Evolutionary conservation across 257 asterid species (phyloP), one percentile per base, ranked within the genome.

Genomic region (Buddleja alternifolia): DNA sequence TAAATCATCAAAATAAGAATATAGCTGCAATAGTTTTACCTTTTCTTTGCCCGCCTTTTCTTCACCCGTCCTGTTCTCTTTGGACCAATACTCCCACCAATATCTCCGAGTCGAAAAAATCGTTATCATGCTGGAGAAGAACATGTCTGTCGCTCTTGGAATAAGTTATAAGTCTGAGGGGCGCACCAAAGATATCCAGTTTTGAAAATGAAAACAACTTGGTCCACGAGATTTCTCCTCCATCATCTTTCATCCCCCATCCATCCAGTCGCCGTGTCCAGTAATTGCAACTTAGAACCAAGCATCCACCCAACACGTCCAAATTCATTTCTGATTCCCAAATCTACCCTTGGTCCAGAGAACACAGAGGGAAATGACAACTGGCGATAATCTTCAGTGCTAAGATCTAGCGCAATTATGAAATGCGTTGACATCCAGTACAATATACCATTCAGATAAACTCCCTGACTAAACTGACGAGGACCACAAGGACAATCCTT

Each of bases 331-430:
- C n/a, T n/a, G n/a, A n/a, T 1, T 5, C 34, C 34, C 2, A n/a
- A 29, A 29, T 29, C 34, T 29, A 1, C 5, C 34, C 2, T 29
- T 5, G 3, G 34, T 1, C 5, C 34, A 29, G 34, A 0, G 4
- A 20, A 7, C n/a, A 61, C 6, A 25, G 54, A 17, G 12, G 67
- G 67, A 17, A 47, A 19, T n/a, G 39, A 39, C 53, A 61, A 46
- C 53, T 4, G 52, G 20, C 39, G 42, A 19, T 41, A 61, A 4
- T 61, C 53, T n/a, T 61, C 67, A 0, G 20, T 61, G 4, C 36
- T 10, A 12, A 61, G 67, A 21, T 61, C 39, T 21, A 61, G 67
- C 47, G 21, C 60, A 52, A 55, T 14, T 20, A 66, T 66, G 47
- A 7, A 25, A 8, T 6, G 7, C 16, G 50, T 29, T 36, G 3